phyloP scores from a whole-genome alignment of 1,284 basidiomycete species.

The Thelephora terrestris region DNA sequence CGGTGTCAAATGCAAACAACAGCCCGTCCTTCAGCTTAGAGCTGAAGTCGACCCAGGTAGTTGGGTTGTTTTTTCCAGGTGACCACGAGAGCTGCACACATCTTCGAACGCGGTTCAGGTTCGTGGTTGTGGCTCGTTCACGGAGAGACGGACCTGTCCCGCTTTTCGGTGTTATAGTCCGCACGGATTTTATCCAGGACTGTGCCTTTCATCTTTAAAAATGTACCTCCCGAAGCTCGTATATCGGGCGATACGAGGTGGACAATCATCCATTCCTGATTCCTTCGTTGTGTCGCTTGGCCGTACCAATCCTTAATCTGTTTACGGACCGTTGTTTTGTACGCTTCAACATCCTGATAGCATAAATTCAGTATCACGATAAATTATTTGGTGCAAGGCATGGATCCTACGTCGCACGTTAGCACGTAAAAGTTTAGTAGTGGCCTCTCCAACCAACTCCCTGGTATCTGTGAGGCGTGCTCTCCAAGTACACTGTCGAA shows the following conservation, averaged over 20 bases:
- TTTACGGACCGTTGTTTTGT: constrained; percentile 67
- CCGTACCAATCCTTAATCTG: constrained; percentile 90
- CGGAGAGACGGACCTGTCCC: constrained; percentile 57
- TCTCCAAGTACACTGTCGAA: constrained; percentile 67
- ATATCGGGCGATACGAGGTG: constrained; percentile 70
- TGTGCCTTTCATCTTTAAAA: constrained; percentile 75
- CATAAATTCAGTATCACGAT: constrained; percentile 9
- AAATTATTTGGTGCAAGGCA: neutral
- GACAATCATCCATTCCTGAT: constrained; percentile 85
- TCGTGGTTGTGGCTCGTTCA: neutral
- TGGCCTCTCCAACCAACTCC: constrained; percentile 76
- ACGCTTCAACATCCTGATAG: constrained; percentile 73
- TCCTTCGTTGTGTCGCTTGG: constrained; percentile 55
- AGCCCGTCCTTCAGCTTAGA: constrained; percentile 87
- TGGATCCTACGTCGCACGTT: constrained; percentile 66
- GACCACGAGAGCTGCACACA: constrained; percentile 75
- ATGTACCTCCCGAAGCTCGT: constrained; percentile 46
- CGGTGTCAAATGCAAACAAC: constrained; percentile 71
- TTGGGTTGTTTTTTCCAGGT: constrained; percentile 60
- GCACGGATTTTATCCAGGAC: constrained; percentile 87
- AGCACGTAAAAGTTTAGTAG: constrained; percentile 81
- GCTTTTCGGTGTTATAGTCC: constrained; percentile 87
- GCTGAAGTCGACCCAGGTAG: constrained; percentile 83
- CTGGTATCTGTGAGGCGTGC: constrained; percentile 65
- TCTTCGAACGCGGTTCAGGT: constrained; percentile 31